Evolutionary conservation across 2,329 filamentous ascomycete species (phyloP), one percentile per base, ranked within the genome.

Genomic region (Ascomycota sp.): DNA sequence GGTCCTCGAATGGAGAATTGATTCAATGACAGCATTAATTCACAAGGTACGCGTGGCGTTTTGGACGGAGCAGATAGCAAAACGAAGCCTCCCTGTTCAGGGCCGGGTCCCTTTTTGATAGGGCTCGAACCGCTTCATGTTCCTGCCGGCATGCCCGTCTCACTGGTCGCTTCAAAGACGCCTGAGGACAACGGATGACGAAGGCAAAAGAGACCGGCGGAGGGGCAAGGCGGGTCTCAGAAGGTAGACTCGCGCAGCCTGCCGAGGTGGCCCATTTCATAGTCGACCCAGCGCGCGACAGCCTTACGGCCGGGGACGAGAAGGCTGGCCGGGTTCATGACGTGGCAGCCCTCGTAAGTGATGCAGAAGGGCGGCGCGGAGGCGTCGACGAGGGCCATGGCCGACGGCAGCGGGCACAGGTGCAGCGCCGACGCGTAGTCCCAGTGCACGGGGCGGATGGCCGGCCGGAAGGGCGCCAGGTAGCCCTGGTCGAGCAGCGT

Each of bases 341-440:
- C 84, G 56, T 89, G 80, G 48, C 89, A 95, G 0, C 84, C 86
- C 53, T 92, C 86, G 48, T 95, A 95, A 10, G 80, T 92, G 41
- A 93, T 61, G 35, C 76, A 77, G 47, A 92, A 98, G 0, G 82
- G 66, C 10, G 79, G 74, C 8, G 76, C 74, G 30, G 84, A 80
- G 0, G 76, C 62, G 54, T 98, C 89, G 2, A 82, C 75, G 4
- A 98, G 56, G 11, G 91, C 69, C 47, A 95, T 60, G 1, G 79
- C 72, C 13, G 80, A 86, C 2, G 89, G 89, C 25, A 95, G 56
- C 7, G 86, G 89, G 51, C 93, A 95, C 16, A 98, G 57, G 35
- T 81, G 76, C 41, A 95, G 54, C 3, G 77, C 60, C 6, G 69
- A 64, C 0, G 74, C 73, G 51, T 78, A 81, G 53, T 93, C 86